These are phyloP conservation scores for Calycina herbarum DNA, from an alignment of 2,329 filamentous ascomycete genomes.

Conservation along the genomic window DNA sequence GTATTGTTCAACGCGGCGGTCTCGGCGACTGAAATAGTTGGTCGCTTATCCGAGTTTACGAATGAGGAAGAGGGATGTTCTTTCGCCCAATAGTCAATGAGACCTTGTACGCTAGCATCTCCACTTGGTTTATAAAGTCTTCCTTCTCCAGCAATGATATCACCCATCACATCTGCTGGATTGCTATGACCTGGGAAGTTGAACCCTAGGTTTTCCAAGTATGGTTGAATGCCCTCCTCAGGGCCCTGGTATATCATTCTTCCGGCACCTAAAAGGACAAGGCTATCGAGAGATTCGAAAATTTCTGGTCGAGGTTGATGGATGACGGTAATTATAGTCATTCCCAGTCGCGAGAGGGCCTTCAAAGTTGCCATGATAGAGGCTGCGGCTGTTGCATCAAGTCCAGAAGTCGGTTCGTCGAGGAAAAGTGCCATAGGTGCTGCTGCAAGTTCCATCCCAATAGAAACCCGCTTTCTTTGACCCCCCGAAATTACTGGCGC, in stretches of 20 bases:
- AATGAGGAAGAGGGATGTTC: conserved; percentile 31
- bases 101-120: conserved; percentile 48
- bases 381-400: conserved; percentile 64
- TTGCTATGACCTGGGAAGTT: conserved; percentile 51
- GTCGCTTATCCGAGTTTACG: conserved; percentile 27
- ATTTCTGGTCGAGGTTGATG: conserved; percentile 56
- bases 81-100: conserved; percentile 50
- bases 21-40: conserved; percentile 40
- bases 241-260: conserved; percentile 55
- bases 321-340: conserved; percentile 56
- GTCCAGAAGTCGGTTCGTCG: conserved; percentile 60
- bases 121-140: conserved; percentile 48
- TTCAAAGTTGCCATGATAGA: conserved; percentile 62
- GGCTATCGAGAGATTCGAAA: conserved; percentile 59
- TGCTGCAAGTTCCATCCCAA: conserved; percentile 60
- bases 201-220: conserved; percentile 55
- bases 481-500: conserved; percentile 63
- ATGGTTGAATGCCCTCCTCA: conserved; percentile 44
- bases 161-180: conserved; percentile 58
- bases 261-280: conserved; percentile 62
- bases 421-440: conserved; percentile 61
- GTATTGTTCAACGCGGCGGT: conserved; percentile 45
- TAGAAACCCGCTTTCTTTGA: conserved; percentile 60
- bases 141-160: conserved; percentile 60
- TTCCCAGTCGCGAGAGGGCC: conserved; percentile 56